phyloP scores from a whole-genome alignment of 2,329 filamentous ascomycete genomes.

The Aschersonia sp. region DNA sequence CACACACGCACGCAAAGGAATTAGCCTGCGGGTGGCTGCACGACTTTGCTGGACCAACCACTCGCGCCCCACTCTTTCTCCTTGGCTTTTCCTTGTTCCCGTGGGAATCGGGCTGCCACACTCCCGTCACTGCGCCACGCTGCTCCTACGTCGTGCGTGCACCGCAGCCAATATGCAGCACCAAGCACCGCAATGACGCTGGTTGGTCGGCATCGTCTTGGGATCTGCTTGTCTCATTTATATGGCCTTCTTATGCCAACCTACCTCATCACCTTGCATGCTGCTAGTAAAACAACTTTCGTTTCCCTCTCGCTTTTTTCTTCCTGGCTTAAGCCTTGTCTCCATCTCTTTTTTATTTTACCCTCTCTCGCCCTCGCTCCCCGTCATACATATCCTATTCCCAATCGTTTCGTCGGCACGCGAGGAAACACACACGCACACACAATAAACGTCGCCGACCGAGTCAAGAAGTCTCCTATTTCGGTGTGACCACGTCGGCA shows the following conservation, averaged over 20 bases:
- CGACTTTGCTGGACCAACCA: neutral
- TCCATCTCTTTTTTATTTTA: neutral
- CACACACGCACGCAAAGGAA: neutral
- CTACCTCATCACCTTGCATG: neutral
- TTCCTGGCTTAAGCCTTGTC: neutral
- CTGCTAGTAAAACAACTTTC: neutral
- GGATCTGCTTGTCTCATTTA: neutral
- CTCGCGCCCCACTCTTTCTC: neutral
- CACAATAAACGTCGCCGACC: too few species aligned
- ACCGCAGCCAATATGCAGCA: neutral
- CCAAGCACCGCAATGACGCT: neutral
- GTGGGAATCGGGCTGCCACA: neutral
- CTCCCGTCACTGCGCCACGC: neutral
- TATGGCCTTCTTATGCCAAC: neutral
- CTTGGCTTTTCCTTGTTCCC: neutral
- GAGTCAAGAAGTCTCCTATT: too few species aligned
- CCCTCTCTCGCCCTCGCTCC: too few species aligned
- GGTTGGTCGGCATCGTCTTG: neutral
- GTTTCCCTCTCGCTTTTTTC: neutral
- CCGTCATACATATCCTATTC: too few species aligned
- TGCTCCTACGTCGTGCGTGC: neutral
- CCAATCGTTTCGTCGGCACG: too few species aligned
- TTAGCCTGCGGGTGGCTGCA: neutral
- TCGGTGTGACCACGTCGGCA: too few species aligned
- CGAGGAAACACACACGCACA: too few species aligned